These are phyloP conservation scores for Ceratocystis eucalypticola DNA, from an alignment of 2,329 filamentous ascomycete genomes.

Conservation along the genomic window DNA sequence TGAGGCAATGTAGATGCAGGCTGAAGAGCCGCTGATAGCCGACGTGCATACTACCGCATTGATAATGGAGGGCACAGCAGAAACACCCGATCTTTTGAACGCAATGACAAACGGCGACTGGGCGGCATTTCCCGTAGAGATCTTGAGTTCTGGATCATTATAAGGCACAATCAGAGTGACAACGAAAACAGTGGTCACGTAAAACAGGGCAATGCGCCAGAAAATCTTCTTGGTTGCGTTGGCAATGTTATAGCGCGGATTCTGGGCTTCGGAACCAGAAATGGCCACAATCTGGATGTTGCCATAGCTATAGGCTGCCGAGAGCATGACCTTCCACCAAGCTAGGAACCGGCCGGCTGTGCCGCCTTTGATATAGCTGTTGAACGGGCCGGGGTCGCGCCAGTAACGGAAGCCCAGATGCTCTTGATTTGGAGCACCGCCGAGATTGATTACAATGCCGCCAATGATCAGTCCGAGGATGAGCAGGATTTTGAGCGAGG, in stretches of 20 bases:
- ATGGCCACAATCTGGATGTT: slow-evolving; percentile 21
- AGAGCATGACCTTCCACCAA: slow-evolving; percentile 29
- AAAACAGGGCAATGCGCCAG: slow-evolving; percentile 24
- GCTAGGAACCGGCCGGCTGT: slow-evolving; percentile 29
- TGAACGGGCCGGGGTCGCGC: slow-evolving; percentile 32
- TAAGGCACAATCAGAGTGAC: slow-evolving; percentile 24
- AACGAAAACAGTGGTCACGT: slow-evolving; percentile 22
- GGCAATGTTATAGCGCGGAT: slow-evolving; percentile 22
- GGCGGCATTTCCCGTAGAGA: slow-evolving; percentile 14
- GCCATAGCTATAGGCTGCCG: slow-evolving; percentile 30
- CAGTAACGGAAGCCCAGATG: slow-evolving; percentile 34
- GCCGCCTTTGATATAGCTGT: slow-evolving; percentile 26
- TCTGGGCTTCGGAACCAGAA: slow-evolving; percentile 22
- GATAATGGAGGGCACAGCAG: slow-evolving; percentile 21
- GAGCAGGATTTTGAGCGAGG: slow-evolving; percentile 32
- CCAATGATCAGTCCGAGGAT: slow-evolving; percentile 30
- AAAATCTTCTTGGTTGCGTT: slow-evolving; percentile 23
- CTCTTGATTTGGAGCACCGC: slow-evolving; percentile 28
- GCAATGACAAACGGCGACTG: slow-evolving; percentile 24
- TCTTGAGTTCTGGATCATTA: slow-evolving; percentile 19
- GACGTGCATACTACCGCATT: slow-evolving; percentile 23
- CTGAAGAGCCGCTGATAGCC: slow-evolving; percentile 18
- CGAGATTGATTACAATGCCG: slow-evolving; percentile 29
- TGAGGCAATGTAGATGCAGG: slow-evolving; percentile 28
- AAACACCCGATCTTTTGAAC: slow-evolving; percentile 21